Base-by-base conservation (phyloP, 2,329 filamentous ascomycete genomes). In the Cryphonectria carpinicola region DNA sequence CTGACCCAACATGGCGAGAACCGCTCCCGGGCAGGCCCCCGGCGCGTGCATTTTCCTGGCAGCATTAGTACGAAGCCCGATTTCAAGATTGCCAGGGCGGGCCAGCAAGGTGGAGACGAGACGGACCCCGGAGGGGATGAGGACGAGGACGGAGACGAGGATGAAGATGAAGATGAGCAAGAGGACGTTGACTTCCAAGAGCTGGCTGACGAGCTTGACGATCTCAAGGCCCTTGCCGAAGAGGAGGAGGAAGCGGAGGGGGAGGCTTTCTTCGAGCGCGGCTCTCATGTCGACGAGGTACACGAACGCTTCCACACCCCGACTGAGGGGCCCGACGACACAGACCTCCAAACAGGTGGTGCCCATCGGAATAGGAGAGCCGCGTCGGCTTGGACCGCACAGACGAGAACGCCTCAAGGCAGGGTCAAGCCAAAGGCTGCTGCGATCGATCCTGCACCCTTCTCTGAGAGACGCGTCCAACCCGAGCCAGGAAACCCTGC, bases 201-300 rank as follows among this genome's bases (percentile, higher is more conserved):
- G 37, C 74, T 86, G 1, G 78, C 79, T 54, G 78, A 82, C 7
- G 83, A 85, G 54, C 28, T 58, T 37, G 63, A 64, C 10, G 63
- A 66, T 13, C 58, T 72, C 25, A 63, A 43, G n/a, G 69, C 43
- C 2, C 68, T 74, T n/a, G 41, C 76, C 13, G 76, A 76, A 56
- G 76, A 79, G 35, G 73, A 75, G 69, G 70, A 39, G 37, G 37
- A 39, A 7, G 37, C 37, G 37, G 76, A 79, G 35, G 73, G 75
- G 69, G 70, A 56, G 10, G 64, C 35, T 56, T 67, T 14, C 56
- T 65, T n/a, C 4, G 35, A 58, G 14, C 62, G 41, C 17, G 17
- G 56, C n/a, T 3, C 22, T 10, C 56, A 60, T 22, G 56, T 60
- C 14, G 56, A 46, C 4, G 49, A 65, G 28, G 41, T 28, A 41